Evolutionary conservation across 306 rosid genomes (phyloP).

Genomic region (Trichosanthes cucumerina): DNA sequence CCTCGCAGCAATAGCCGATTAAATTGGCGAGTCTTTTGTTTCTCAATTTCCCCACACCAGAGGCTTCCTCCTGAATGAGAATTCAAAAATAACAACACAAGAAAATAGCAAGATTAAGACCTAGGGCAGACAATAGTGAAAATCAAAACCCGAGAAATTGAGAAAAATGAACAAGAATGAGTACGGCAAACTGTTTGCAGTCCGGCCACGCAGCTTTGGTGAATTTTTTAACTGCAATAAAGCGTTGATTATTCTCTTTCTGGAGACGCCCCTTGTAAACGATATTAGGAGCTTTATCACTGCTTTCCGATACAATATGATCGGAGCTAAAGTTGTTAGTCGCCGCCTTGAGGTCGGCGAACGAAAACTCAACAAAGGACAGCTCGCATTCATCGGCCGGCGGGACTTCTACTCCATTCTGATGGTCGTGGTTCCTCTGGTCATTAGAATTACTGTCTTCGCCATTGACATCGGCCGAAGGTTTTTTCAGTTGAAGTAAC

Average conservation of each 20-base stretch:
- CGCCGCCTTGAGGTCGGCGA: conserved; percentile 52
- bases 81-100: neutral
- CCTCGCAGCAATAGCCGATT: conserved; percentile 79
- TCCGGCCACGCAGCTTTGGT: conserved; percentile 62
- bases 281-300: conserved; percentile 66
- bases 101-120: neutral
- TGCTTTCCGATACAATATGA: conserved; percentile 62
- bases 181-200: conserved; percentile 57
- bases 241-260: conserved; percentile 30
- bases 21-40: conserved; percentile 61
- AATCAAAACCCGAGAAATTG: neutral
- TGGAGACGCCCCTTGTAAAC: conserved; percentile 65
- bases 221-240: conserved; percentile 66
- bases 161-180: neutral
- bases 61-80: conserved; percentile 50
- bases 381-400: conserved; percentile 6
- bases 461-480: neutral
- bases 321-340: conserved; percentile 65
- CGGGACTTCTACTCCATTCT: conserved; percentile 21
- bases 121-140: neutral
- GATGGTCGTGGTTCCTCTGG: conserved; percentile 5
- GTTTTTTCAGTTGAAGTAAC: neutral
- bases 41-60: conserved; percentile 56
- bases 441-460: neutral
- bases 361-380: conserved; percentile 46